A percentile compares a stretch with the other conserved stretches of the same genome.
phyloP scores from a whole-genome alignment of 1,284 basidiomycete species.

The Cerrena zonata region DNA sequence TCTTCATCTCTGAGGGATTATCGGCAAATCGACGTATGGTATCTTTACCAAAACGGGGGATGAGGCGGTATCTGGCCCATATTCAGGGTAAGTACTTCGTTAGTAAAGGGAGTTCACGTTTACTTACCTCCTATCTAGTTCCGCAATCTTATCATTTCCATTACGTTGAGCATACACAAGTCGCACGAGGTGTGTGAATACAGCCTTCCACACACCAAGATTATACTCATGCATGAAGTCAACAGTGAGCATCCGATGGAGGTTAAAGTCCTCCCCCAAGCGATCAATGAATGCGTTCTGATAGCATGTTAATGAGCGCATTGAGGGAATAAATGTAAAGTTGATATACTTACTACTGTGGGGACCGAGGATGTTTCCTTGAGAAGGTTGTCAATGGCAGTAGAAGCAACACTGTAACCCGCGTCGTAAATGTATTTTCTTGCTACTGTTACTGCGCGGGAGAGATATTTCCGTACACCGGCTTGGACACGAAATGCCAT shows the following conservation, averaged over 20 bases:
- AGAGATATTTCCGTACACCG: neutral
- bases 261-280: neutral
- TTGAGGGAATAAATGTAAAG: conserved; percentile 12
- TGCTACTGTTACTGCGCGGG: neutral
- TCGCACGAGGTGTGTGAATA: conserved; percentile 14
- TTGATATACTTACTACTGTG: conserved; percentile 4
- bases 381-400: neutral
- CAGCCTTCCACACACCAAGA: conserved; percentile 32
- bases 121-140: neutral
- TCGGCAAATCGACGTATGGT: conserved; percentile 23
- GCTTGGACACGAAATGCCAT: neutral
- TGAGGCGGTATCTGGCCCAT: conserved; percentile 17
- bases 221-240: conserved; percentile 37
- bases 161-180: conserved; percentile 3
- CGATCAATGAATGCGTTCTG: neutral
- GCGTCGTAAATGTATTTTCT: neutral
- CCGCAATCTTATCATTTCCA: neutral
- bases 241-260: conserved; percentile 14
- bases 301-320: conserved; percentile 13
- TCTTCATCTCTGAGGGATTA: conserved; percentile 23
- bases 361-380: neutral
- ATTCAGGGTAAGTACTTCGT: no score
- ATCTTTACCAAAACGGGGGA: conserved; percentile 25
- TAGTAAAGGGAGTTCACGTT: neutral
- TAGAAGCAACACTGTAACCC: neutral